A percentile compares a stretch with the other conserved stretches of the same genome.
These are phyloP conservation scores for Hypomontagnella monticulosa DNA, from an alignment of 495 filamentous ascomycete species.

Conservation along the genomic window DNA sequence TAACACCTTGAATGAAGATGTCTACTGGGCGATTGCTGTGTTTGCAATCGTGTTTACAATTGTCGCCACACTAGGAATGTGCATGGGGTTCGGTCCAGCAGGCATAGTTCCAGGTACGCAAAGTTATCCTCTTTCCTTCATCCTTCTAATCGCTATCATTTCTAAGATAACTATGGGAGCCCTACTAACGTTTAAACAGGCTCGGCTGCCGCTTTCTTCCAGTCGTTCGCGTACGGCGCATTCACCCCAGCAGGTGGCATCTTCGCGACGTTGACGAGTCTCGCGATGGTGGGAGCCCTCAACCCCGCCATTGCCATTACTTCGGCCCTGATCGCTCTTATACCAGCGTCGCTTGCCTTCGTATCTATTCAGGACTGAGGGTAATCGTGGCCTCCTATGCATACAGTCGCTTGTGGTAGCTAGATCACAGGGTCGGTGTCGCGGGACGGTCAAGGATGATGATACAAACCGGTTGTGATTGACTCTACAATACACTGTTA, in stretches of 20 bases:
- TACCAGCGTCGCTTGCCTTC: not conserved
- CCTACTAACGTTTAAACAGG: not conserved
- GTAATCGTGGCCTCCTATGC: no score
- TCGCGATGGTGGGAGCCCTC: not conserved
- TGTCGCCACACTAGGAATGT: not conserved
- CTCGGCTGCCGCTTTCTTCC: not conserved
- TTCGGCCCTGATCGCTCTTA: not conserved
- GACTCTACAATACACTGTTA: no score
- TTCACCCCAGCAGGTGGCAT: not conserved
- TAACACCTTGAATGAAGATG: not conserved
- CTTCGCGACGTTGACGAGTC: conserved; percentile 4
- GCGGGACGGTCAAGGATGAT: no score
- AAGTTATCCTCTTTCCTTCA: not conserved
- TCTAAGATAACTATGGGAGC: not conserved
- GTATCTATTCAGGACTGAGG: not conserved
- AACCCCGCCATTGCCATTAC: not conserved
- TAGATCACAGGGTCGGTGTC: no score
- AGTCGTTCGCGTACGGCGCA: not conserved
- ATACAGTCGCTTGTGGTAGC: no score
- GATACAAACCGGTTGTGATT: no score
- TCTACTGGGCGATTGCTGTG: not conserved
- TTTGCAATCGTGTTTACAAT: not conserved
- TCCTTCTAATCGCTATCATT: not conserved
- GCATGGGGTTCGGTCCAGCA: not conserved
- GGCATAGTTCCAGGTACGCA: not conserved